phyloP scores from a whole-genome alignment of 331 rosid genomes.

The Stylosanthes scabra region DNA sequence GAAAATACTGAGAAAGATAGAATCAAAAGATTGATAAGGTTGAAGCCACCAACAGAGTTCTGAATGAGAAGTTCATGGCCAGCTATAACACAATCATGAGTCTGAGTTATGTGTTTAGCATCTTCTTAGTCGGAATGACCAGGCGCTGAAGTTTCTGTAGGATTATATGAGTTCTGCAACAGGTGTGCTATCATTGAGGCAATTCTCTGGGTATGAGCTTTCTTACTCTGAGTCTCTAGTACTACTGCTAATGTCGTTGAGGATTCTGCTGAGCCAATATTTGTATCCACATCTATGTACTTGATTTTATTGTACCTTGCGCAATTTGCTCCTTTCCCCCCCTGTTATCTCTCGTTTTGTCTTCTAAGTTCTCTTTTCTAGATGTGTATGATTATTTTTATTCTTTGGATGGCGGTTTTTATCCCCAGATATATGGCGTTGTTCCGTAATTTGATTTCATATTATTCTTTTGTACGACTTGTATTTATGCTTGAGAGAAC shows the following conservation, averaged over 20 bases:
- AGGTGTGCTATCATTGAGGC: not conserved
- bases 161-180: constrained; percentile 18
- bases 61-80: constrained; percentile 44
- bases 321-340: not conserved
- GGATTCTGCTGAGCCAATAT: constrained; percentile 30
- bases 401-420: not conserved
- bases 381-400: not conserved
- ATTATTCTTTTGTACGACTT: not conserved
- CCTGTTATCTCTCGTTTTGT: not conserved
- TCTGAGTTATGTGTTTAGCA: constrained; percentile 16
- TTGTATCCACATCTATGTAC: constrained; percentile 11
- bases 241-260: not conserved
- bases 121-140: constrained; percentile 41
- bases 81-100: constrained; percentile 50
- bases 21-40: constrained; percentile 81
- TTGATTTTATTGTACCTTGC: constrained; percentile 28
- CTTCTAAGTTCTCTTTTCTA: not conserved
- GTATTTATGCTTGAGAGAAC: not conserved
- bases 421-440: not conserved
- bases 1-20: constrained; percentile 91
- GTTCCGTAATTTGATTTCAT: not conserved
- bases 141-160: constrained; percentile 31
- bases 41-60: constrained; percentile 83
- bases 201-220: constrained; percentile 24
- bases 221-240: not conserved